Base-by-base conservation (phyloP, 352 stramenopile species). In the Globisporangium rhizosaccharum region DNA sequence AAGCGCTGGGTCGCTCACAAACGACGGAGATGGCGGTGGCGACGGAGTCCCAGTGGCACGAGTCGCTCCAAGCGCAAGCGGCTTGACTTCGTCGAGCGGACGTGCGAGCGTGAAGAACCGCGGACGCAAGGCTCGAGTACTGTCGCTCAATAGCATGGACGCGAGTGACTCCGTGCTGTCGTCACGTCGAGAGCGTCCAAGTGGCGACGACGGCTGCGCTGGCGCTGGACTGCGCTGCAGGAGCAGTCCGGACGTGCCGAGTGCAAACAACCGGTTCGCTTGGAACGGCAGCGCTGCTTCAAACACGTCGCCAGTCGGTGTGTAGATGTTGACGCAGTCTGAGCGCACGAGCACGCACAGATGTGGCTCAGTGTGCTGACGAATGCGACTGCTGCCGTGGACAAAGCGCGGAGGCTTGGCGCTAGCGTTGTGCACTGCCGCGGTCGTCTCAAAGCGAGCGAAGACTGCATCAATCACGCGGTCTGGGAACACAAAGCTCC, bases 281-380 rank as follows among this genome's bases (percentile, higher is more conserved):
- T 89, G 79, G 67, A 92, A 94, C 0, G 84, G 82, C 30, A 94
- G 62, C 28, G 84, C 61, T 20, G 86, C 78, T 45, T 94, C 84
- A 49, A 83, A 89, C 51, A 86, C 72, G 41, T 90, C 80, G 1
- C 83, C 83, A 7, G 67, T 63, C 20, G 79, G 73, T 14, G 79
- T 71, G 65, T 85, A 90, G 37, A 90, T 71, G 42, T 82, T 85
- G 20, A 90, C 66, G 51, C 70, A 87, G 67, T 92, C 82, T 9
- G 71, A 71, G 6, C 80, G 80, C 49, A 85, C 78, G 41, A 92
- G 63, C 26, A 92, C 70, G 53, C 82, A 92, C 39, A 90, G 60
- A 65, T 85, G 70, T 47, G 61, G 56, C 20, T 26, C 54, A 37
- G 15, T 67, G 39, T 15, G 28, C 12, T 18, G 14, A 18, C 6